phyloP scores from a whole-genome alignment of 2,329 filamentous ascomycete species.

The Aspergillus arachidicola region DNA sequence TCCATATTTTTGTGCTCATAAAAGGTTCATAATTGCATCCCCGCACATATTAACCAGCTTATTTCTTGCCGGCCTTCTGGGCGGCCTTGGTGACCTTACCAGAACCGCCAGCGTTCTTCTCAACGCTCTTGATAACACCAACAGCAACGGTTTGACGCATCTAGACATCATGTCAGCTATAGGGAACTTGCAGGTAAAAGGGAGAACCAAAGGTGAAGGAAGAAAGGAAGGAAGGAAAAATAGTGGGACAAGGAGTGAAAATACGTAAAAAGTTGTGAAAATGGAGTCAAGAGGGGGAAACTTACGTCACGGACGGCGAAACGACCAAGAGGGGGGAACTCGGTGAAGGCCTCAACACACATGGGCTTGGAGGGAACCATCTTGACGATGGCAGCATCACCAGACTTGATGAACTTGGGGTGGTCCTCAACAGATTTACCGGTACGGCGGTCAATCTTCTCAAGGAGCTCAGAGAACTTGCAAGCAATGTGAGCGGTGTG shows the following conservation, averaged over 20 bases:
- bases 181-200: no score
- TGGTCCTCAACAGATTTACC: slow-evolving; percentile 89
- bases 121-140: slow-evolving; percentile 67
- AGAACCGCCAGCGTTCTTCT: slow-evolving; percentile 60
- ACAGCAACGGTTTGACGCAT: slow-evolving; percentile 54
- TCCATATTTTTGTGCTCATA: slow-evolving; percentile 8
- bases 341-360: slow-evolving; percentile 99
- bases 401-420: slow-evolving; percentile 99
- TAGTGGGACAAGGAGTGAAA: no score
- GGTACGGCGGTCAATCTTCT: slow-evolving; percentile 99
- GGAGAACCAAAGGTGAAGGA: no score
- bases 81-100: slow-evolving; percentile 68
- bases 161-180: no score
- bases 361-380: slow-evolving; percentile 99
- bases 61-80: slow-evolving; percentile 58
- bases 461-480: slow-evolving; percentile 98
- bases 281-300: no score
- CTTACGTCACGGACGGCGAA: slow-evolving; percentile 92
- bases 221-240: no score
- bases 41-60: slow-evolving; percentile 10
- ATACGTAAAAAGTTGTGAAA: no score
- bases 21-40: slow-evolving; percentile 7
- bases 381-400: slow-evolving; percentile 99
- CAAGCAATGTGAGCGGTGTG: slow-evolving; percentile 99
- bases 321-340: slow-evolving; percentile 98